Conservation (phyloP, 1,284 basidiomycete species). For the Fomitiporia mediterranea region DNA sequence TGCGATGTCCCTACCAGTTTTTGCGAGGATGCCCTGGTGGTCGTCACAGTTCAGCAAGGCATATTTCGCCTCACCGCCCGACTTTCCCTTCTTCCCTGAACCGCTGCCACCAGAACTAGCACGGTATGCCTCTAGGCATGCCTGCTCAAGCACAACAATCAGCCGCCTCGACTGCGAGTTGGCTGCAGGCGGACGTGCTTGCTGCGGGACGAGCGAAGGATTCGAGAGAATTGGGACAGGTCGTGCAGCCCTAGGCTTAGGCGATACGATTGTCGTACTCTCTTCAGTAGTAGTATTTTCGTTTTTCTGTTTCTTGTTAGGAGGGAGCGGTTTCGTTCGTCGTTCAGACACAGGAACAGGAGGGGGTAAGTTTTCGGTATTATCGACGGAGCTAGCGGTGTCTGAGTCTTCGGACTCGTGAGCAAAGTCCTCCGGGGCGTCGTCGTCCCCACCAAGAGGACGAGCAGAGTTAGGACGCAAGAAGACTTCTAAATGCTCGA, state of each 20-base stretch:
- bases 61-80: conserved; percentile 86
- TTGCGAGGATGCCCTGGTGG: conserved; percentile 97
- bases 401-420: conserved; percentile 19
- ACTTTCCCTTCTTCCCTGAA: conserved; percentile 45
- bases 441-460: conserved; percentile 18
- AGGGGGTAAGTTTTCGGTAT: background rate
- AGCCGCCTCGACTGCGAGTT: conserved; percentile 43
- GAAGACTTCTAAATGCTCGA: conserved; percentile 14
- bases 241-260: conserved; percentile 22
- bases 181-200: conserved; percentile 72
- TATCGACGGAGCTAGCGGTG: conserved; percentile 9
- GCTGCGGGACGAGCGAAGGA: conserved; percentile 75
- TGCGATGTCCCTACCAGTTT: conserved; percentile 96
- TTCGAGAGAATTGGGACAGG: conserved; percentile 47
- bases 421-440: conserved; percentile 17
- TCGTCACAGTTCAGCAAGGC: conserved; percentile 98
- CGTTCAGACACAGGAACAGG: conserved; percentile 11
- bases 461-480: conserved; percentile 2
- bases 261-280: background rate
- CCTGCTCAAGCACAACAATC: conserved; percentile 88
- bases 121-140: conserved; percentile 94
- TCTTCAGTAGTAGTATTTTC: background rate
- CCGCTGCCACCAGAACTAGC: conserved; percentile 55
- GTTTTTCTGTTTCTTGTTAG: conserved; percentile 6
- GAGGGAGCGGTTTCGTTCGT: conserved; percentile 11